Conservation (phyloP, 495 filamentous ascomycete species). For the Neurospora tetrasperma region DNA sequence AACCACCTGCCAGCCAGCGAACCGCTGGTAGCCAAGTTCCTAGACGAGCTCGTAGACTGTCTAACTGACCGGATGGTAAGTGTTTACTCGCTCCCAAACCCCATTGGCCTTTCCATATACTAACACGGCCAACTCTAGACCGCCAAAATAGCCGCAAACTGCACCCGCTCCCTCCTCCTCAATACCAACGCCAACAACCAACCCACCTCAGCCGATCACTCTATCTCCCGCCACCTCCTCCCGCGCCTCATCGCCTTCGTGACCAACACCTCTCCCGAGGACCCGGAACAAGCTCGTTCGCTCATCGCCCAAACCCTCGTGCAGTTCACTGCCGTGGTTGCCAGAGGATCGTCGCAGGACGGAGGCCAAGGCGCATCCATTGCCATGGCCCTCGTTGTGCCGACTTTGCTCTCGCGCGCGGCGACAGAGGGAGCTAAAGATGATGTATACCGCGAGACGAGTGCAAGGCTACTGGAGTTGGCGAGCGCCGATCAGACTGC, state of each 20-base stretch:
- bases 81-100: too few species aligned
- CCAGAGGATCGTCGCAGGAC: not conserved
- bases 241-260: conserved; percentile 70
- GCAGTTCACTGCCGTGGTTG: conserved; percentile 49
- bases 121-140: conserved; percentile 34
- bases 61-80: conserved; percentile 63
- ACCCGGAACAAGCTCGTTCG: conserved; percentile 61
- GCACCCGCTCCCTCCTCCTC: conserved; percentile 70
- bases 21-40: conserved; percentile 53
- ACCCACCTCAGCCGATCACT: conserved; percentile 56
- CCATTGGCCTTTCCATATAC: too few species aligned
- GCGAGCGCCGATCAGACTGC: conserved; percentile 59
- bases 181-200: conserved; percentile 33
- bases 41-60: conserved; percentile 75
- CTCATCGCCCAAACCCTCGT: conserved; percentile 65
- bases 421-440: conserved; percentile 29
- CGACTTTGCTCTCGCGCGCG: conserved; percentile 68
- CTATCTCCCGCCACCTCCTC: conserved; percentile 61
- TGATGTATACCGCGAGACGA: conserved; percentile 60
- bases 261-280: conserved; percentile 51
- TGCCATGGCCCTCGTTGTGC: conserved; percentile 64
- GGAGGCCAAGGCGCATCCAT: conserved; percentile 22
- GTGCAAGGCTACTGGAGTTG: conserved; percentile 65
- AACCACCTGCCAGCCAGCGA: conserved; percentile 64
- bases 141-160: conserved; percentile 80